phyloP scores from a whole-genome alignment of 208 protist species.

The Acanthamoeba lenticulata region DNA sequence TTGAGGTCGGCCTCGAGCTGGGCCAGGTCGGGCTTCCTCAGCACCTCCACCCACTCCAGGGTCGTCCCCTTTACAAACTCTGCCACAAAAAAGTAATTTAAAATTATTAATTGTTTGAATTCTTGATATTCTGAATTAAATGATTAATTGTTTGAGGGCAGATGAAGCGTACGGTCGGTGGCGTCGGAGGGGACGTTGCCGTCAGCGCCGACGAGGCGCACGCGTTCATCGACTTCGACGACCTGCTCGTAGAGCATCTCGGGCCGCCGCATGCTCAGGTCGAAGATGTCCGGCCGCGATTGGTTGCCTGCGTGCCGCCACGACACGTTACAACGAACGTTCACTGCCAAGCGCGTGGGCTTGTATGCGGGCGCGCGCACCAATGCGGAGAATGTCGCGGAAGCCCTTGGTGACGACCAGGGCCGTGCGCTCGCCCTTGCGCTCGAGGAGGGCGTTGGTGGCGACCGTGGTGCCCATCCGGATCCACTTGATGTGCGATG shows the following conservation, averaged over 20 bases:
- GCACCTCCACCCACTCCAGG: slow-evolving; percentile 88
- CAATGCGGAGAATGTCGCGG: slow-evolving; percentile 94
- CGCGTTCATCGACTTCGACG: slow-evolving; percentile 92
- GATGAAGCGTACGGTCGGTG: slow-evolving; percentile 63
- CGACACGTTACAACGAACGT: neutral
- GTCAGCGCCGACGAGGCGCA: slow-evolving; percentile 75
- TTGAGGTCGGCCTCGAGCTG: slow-evolving; percentile 72
- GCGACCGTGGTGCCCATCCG: slow-evolving; percentile 97
- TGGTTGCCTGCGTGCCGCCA: slow-evolving; percentile 82
- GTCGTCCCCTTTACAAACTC: slow-evolving; percentile 72
- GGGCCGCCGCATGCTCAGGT: slow-evolving; percentile 92
- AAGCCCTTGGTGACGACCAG: slow-evolving; percentile 94
- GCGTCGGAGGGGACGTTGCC: slow-evolving; percentile 22
- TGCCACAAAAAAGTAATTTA: neutral
- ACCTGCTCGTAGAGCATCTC: slow-evolving; percentile 90
- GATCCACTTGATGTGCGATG: slow-evolving; percentile 90
- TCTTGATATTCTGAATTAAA: no score
- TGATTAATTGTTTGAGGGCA: no score
- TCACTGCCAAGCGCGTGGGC: no score
- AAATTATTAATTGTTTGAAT: no score
- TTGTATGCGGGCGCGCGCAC: neutral
- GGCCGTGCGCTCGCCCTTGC: slow-evolving; percentile 92
- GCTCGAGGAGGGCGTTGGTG: slow-evolving; percentile 96
- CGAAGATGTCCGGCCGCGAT: slow-evolving; percentile 93
- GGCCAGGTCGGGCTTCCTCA: slow-evolving; percentile 83